Percentiles rank a stretch among this genome's conserved stretches.
Conservation (phyloP, 495 filamentous ascomycete genomes). For the Saxispiralis lemnorum region DNA sequence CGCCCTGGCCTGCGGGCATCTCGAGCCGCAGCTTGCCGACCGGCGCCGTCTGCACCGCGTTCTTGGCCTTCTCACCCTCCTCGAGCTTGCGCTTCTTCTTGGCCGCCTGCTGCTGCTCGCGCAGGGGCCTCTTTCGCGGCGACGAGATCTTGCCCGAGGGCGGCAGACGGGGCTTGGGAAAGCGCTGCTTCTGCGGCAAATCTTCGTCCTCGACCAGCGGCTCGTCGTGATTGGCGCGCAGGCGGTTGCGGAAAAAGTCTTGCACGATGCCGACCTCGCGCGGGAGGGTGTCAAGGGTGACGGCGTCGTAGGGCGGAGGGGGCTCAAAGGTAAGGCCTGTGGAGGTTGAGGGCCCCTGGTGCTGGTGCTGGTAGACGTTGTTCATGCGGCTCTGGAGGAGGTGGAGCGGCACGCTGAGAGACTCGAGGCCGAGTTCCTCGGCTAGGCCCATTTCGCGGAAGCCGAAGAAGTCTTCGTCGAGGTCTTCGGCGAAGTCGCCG, state of each 20-base stretch:
- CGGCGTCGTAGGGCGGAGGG: constrained; percentile 55
- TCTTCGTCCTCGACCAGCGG: constrained; percentile 89
- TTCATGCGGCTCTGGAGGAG: constrained; percentile 81
- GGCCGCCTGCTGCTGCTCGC: constrained; percentile 50
- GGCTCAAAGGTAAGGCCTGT: constrained; percentile 45
- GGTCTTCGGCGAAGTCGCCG: constrained; percentile 91
- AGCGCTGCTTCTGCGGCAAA: constrained; percentile 73
- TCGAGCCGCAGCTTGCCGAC: constrained; percentile 22
- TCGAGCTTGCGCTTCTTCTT: constrained; percentile 46
- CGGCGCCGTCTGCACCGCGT: constrained; percentile 14
- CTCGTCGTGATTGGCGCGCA: constrained; percentile 64
- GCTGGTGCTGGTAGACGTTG: constrained; percentile 59
- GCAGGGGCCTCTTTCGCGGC: constrained; percentile 71
- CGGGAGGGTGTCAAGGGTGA: constrained; percentile 60
- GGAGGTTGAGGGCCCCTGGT: constrained; percentile 38
- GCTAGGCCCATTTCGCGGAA: constrained; percentile 92
- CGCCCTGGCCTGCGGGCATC: constrained; percentile 20
- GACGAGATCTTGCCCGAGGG: constrained; percentile 88
- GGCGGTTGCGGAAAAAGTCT: constrained; percentile 74
- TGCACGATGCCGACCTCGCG: constrained; percentile 70
- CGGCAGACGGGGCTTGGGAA: constrained; percentile 80
- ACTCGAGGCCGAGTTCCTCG: constrained; percentile 67
- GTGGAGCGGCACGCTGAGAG: constrained; percentile 82
- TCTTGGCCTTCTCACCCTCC: constrained; percentile 11
- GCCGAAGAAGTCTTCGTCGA: constrained; percentile 96